Conservation (phyloP, 2,329 filamentous ascomycete genomes). For the Xylariomycetidae sp. region DNA sequence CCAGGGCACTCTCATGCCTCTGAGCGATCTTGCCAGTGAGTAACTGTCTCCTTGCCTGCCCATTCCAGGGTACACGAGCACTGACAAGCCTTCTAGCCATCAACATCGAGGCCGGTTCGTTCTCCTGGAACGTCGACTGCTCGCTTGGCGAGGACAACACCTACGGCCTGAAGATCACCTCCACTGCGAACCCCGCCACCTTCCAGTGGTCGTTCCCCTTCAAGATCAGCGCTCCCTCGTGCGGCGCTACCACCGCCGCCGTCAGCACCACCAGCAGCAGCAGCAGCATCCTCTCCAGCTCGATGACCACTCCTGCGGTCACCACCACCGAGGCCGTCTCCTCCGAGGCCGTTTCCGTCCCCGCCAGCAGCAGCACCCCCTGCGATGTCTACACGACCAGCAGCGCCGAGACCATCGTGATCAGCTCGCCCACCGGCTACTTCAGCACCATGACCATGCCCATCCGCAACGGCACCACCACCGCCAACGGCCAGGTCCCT, state of each 20-base stretch:
- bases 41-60: conserved; percentile 18
- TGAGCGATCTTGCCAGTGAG: conserved; percentile 45
- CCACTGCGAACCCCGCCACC: conserved; percentile 38
- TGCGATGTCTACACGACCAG: conserved; percentile 1
- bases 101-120: conserved; percentile 37
- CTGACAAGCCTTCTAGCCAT: conserved; percentile 36
- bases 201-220: conserved; percentile 62
- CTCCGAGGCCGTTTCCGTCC: not conserved
- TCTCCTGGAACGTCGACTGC: conserved; percentile 44
- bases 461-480: conserved; percentile 11
- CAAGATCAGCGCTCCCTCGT: conserved; percentile 35
- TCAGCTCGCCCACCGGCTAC: conserved; percentile 3
- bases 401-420: conserved; percentile 4
- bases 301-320: not conserved
- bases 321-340: too few species aligned
- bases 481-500: conserved; percentile 23
- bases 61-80: too few species aligned
- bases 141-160: conserved; percentile 37
- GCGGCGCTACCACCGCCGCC: conserved; percentile 3
- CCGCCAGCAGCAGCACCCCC: not conserved
- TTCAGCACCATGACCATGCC: conserved; percentile 3
- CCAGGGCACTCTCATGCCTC: conserved; percentile 35
- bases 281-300: conserved; percentile 4
- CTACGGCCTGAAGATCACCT: conserved; percentile 53
- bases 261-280: conserved; percentile 5